Evolutionary conservation across 2,329 filamentous ascomycete species (phyloP).

Genomic region (Ophiocordyceps australis): DNA sequence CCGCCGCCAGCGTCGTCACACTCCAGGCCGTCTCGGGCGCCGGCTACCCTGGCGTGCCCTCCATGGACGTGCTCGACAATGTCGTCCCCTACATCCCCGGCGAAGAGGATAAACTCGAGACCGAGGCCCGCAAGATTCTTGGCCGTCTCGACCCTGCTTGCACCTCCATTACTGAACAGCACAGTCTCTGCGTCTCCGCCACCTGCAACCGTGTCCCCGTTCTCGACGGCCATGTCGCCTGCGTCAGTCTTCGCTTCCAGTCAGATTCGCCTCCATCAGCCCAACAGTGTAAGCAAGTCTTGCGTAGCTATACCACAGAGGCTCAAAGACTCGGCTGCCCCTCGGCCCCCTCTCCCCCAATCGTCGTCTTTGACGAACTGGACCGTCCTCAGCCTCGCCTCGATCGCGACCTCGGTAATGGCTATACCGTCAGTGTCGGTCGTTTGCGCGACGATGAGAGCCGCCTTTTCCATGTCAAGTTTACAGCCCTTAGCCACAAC

Average conservation of each 20-base stretch:
- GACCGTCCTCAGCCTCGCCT: conserved; percentile 84
- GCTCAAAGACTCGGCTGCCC: conserved; percentile 72
- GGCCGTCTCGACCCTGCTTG: conserved; percentile 53
- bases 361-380: conserved; percentile 75
- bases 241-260: conserved; percentile 71
- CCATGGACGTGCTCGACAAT: conserved; percentile 94
- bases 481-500: conserved; percentile 78
- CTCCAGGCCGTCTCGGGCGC: conserved; percentile 90
- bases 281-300: conserved; percentile 59
- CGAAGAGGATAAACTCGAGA: conserved; percentile 92
- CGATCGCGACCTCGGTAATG: conserved; percentile 68
- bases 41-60: conserved; percentile 76
- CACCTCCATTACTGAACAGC: conserved; percentile 62
- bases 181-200: conserved; percentile 57
- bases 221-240: conserved; percentile 88
- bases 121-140: conserved; percentile 88
- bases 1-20: conserved; percentile 62
- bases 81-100: conserved; percentile 85
- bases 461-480: conserved; percentile 86
- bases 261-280: conserved; percentile 55
- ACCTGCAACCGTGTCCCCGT: conserved; percentile 92
- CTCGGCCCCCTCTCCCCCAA: conserved; percentile 65
- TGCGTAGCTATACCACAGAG: conserved; percentile 68
- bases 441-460: conserved; percentile 71
- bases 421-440: conserved; percentile 84